A percentile compares a stretch with the other conserved stretches of the same genome.
These are phyloP conservation scores for Laguncularia racemosa DNA, from an alignment of 345 rosid genomes.

Conservation along the genomic window DNA sequence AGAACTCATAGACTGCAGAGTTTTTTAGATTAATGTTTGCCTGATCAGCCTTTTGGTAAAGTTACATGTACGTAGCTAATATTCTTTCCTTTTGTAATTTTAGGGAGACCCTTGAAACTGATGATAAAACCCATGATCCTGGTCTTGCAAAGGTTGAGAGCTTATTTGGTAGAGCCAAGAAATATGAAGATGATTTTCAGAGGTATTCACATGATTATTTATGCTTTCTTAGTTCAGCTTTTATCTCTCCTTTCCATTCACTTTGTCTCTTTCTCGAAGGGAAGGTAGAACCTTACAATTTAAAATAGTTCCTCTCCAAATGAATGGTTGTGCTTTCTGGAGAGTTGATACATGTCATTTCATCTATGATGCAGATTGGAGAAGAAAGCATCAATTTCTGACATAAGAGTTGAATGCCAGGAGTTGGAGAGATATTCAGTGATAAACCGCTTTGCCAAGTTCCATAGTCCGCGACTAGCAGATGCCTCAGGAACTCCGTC, in stretches of 20 bases:
- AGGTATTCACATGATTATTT: conserved; percentile 29
- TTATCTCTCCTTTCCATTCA: no score
- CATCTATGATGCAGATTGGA: conserved; percentile 46
- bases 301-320: no score
- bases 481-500: conserved; percentile 27
- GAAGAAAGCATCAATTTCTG: conserved; percentile 34
- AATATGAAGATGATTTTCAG: conserved; percentile 38
- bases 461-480: conserved; percentile 48
- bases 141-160: conserved; percentile 27
- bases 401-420: conserved; percentile 58
- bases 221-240: background rate
- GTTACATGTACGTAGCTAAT: background rate
- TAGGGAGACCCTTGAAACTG: conserved; percentile 32
- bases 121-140: conserved; percentile 13
- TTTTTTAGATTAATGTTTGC: background rate
- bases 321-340: background rate
- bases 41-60: background rate
- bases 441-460: conserved; percentile 86
- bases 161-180: conserved; percentile 37
- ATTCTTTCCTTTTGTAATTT: conserved; percentile 4
- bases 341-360: background rate
- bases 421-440: conserved; percentile 68
- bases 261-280: no score
- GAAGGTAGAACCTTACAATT: no score
- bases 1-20: no score